Evolutionary conservation across 306 rosid genomes (phyloP), one percentile per base, ranked within the genome.

Genomic region (Chamaecrista fasciculata): DNA sequence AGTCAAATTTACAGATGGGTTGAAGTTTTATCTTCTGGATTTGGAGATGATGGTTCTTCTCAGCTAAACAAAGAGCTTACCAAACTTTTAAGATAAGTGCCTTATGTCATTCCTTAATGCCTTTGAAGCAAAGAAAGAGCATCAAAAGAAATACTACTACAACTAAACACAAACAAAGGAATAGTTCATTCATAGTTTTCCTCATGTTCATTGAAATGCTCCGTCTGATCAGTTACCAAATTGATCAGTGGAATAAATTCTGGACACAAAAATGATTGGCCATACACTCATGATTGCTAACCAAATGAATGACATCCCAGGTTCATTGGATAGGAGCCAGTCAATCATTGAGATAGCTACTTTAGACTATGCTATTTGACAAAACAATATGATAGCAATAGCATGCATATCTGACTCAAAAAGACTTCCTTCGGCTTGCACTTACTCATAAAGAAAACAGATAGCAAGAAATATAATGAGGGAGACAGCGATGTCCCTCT

Each of bases 81-180:
- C 46, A 48, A 47, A 63, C 69, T 62, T 62, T 42, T 9, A 67
- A 68, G 47, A 20, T 18, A 66, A 16, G 1, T 26, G 11, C 11
- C 42, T 50, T 12, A 11, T 58, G 21, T 39, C 29, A 58, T 23
- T 50, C 0, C 2, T 28, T 25, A 37, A 39, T 15, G 24, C 47
- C 25, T 58, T 55, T 53, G 48, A 65, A 39, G 64, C 75, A 73
- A 73, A 56, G 18, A 47, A 65, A 55, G 36, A 50, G 24, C 51
- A 70, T 28, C n/a, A 26, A 42, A 64, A 50, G n/a, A 40, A 23
- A 25, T 16, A 50, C 9, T 28, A 25, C 18, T 42, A 52, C 60
- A 52, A 50, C 33, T 47, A 31, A 31, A 69, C 25, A 28, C 10
- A 73, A 63, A 53, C 20, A 42, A 69, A 15, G 33, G 28, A 69